Evolutionary conservation across 23 red algal genomes (phyloP), one percentile per base, ranked within the genome.

Genomic region (Gracilaria domingensis): DNA sequence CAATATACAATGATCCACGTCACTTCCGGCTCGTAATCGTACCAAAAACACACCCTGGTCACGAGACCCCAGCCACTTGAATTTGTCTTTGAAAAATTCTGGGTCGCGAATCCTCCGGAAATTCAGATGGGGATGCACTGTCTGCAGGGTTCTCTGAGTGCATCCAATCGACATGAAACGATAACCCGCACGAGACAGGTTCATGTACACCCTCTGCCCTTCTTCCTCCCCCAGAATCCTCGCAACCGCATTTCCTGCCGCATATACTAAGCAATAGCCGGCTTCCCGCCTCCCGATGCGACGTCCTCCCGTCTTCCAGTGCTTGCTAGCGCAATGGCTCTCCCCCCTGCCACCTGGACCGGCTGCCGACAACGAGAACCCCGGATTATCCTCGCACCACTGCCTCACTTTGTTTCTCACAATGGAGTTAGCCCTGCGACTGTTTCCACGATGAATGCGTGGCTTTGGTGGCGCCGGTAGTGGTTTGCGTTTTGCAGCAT

Each of bases 131-230:
- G n/a, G n/a, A n/a, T n/a, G n/a, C n/a, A n/a, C n/a, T n/a, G n/a
- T 34, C 0, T 86, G 65, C 65, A 86, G 44, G 8, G 55, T 16
- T 32, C 37, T 36, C 45, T 86, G 83, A 21, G 29, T 37, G 67
- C 45, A 53, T 23, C 61, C 83, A 18, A 86, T 70, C 39, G 65
- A 86, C n/a, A n/a, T n/a, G n/a, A n/a, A n/a, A n/a, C n/a, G n/a
- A n/a, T n/a, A n/a, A n/a, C n/a, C n/a, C n/a, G n/a, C n/a, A n/a
- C n/a, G n/a, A n/a, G n/a, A n/a, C n/a, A n/a, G n/a, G n/a, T n/a
- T n/a, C n/a, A n/a, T n/a, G n/a, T n/a, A n/a, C n/a, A n/a, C n/a
- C n/a, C n/a, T n/a, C n/a, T n/a, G n/a, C n/a, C n/a, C n/a, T n/a
- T n/a, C n/a, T n/a, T n/a, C n/a, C n/a, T n/a, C n/a, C n/a, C n/a